These are phyloP conservation scores for Bidens hawaiensis DNA, from an alignment of 140 eudicot species.

Conservation along the genomic window DNA sequence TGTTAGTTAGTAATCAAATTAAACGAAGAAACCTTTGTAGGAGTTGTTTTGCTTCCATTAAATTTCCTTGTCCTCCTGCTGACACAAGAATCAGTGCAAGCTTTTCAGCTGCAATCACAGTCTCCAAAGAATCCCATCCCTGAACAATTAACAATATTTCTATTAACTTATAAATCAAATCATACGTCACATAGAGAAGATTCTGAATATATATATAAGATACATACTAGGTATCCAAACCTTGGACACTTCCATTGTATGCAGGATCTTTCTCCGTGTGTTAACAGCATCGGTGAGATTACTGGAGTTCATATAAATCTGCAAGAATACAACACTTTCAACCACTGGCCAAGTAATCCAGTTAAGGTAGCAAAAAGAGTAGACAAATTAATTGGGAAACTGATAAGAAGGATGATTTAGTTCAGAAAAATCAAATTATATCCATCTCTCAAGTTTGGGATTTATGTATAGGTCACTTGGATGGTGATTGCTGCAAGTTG, in stretches of 20 bases:
- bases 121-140: slow-evolving; percentile 93
- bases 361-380: background rate
- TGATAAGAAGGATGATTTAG: background rate
- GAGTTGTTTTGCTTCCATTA: slow-evolving; percentile 68
- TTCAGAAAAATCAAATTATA: background rate
- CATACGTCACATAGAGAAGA: background rate
- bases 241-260: slow-evolving; percentile 75
- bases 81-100: slow-evolving; percentile 68
- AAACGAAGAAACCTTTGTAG: slow-evolving; percentile 49
- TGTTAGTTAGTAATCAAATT: background rate
- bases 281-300: slow-evolving; percentile 52
- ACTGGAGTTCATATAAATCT: slow-evolving; percentile 63
- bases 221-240: slow-evolving; percentile 27
- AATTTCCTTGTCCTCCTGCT: slow-evolving; percentile 37
- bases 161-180: background rate
- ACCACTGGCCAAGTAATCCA: slow-evolving; percentile 3
- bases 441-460: background rate
- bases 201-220: background rate
- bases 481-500: slow-evolving; percentile 6
- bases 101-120: slow-evolving; percentile 79
- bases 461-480: background rate
- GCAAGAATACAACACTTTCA: slow-evolving; percentile 19
- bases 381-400: background rate
- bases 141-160: slow-evolving; percentile 15
- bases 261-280: slow-evolving; percentile 70